Percentiles rank a stretch among this genome's conserved stretches.
These are phyloP conservation scores for Sarocladiaceae sp. DNA, from an alignment of 2,329 filamentous ascomycete species.

Conservation along the genomic window DNA sequence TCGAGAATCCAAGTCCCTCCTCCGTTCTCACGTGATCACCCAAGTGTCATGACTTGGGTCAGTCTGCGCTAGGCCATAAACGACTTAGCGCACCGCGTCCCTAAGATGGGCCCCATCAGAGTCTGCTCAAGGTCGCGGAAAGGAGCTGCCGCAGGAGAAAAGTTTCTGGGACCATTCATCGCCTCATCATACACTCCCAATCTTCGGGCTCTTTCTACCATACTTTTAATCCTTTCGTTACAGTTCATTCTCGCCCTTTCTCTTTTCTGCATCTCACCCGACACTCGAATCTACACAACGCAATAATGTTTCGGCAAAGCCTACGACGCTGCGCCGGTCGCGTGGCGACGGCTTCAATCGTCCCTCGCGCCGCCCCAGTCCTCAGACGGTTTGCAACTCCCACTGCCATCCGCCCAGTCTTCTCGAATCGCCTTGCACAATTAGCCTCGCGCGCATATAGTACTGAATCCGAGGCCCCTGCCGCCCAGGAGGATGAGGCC, in stretches of 20 bases:
- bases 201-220: not conserved
- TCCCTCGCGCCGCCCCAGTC: slow-evolving; percentile 17
- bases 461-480: slow-evolving; percentile 29
- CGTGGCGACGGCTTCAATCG: slow-evolving; percentile 22
- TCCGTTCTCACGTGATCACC: no score
- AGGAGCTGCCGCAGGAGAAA: not conserved
- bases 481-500: slow-evolving; percentile 17
- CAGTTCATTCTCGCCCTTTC: not conserved
- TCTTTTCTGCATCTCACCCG: not conserved
- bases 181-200: not conserved
- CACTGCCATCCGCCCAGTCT: slow-evolving; percentile 18
- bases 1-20: no score
- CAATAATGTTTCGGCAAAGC: slow-evolving; percentile 35
- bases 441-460: slow-evolving; percentile 27
- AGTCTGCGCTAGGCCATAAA: not conserved
- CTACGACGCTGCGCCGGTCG: slow-evolving; percentile 33
- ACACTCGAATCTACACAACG: no score
- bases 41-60: not conserved
- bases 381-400: slow-evolving; percentile 15
- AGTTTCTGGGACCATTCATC: slow-evolving; percentile 5
- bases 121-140: slow-evolving; percentile 6
- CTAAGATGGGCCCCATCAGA: slow-evolving; percentile 7
- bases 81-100: not conserved
- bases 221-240: not conserved
- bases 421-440: slow-evolving; percentile 18